Conservation (phyloP, 2,329 filamentous ascomycete genomes). For the Erysiphe pisi region DNA sequence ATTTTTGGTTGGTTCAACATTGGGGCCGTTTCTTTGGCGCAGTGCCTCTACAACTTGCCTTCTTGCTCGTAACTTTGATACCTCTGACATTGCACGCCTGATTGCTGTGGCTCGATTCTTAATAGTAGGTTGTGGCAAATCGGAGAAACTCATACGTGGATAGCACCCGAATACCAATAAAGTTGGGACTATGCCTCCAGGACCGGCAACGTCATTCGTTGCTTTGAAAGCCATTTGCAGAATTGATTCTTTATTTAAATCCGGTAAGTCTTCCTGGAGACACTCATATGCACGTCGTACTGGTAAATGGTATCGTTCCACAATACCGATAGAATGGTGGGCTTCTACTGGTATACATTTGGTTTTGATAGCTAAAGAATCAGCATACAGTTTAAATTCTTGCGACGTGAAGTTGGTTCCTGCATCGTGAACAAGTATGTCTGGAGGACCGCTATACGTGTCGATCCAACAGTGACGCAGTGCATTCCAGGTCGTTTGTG, state of each 20-base stretch:
- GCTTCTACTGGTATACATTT: conserved; percentile 24
- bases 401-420: conserved; percentile 28
- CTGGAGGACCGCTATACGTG: conserved; percentile 26
- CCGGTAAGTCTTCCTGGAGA: too few species aligned
- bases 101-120: too few species aligned
- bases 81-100: too few species aligned
- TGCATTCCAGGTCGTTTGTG: conserved; percentile 16
- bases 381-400: conserved; percentile 25
- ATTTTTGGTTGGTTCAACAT: not conserved
- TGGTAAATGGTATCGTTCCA: not conserved
- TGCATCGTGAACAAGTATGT: not conserved
- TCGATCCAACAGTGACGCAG: conserved; percentile 28
- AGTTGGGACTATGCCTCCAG: too few species aligned
- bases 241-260: too few species aligned
- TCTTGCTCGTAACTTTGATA: not conserved
- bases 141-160: too few species aligned
- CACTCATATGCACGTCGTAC: not conserved
- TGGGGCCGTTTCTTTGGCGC: not conserved
- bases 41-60: not conserved
- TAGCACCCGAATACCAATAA: too few species aligned
- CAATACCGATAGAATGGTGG: not conserved
- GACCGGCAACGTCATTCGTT: too few species aligned
- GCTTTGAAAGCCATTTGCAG: too few species aligned
- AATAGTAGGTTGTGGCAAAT: too few species aligned
- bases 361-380: not conserved